Conservation (phyloP, 2,329 filamentous ascomycete genomes). For the Biscogniauxia mediterranea region DNA sequence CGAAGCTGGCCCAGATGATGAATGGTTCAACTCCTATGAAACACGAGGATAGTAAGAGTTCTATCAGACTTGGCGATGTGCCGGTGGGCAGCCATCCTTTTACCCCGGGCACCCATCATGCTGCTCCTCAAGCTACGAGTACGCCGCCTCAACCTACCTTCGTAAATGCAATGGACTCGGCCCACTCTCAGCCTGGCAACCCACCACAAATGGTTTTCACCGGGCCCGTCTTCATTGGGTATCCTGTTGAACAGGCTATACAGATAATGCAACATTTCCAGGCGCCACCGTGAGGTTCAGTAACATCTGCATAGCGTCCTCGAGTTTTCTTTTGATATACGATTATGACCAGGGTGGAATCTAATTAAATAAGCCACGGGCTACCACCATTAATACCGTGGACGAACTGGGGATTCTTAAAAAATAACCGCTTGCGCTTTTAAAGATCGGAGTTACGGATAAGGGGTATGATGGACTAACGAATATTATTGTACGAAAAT, state of each 20-base stretch:
- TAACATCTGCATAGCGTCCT: background rate
- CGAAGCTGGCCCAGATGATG: constrained; percentile 41
- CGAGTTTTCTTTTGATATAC: background rate
- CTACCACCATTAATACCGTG: background rate
- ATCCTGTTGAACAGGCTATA: constrained; percentile 79
- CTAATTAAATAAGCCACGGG: background rate
- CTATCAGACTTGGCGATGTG: constrained; percentile 20
- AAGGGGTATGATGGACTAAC: background rate
- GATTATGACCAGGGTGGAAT: background rate
- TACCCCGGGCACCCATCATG: constrained; percentile 18
- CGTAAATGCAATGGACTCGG: constrained; percentile 42
- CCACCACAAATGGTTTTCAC: constrained; percentile 79
- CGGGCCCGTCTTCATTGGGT: constrained; percentile 91
- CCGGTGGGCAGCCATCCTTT: constrained; percentile 20
- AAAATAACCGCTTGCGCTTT: background rate
- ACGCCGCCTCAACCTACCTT: constrained; percentile 48
- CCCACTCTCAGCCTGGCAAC: constrained; percentile 32
- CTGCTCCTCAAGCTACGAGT: constrained; percentile 24
- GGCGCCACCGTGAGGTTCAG: constrained; percentile 20
- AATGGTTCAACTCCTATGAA: constrained; percentile 26
- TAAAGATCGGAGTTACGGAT: background rate
- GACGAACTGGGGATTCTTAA: background rate
- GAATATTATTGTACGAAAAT: background rate
- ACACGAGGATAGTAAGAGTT: constrained; percentile 27
- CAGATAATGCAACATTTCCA: constrained; percentile 66